Conservation (phyloP, 2,329 filamentous ascomycete genomes). For the Aspergillus puulaauensis region DNA sequence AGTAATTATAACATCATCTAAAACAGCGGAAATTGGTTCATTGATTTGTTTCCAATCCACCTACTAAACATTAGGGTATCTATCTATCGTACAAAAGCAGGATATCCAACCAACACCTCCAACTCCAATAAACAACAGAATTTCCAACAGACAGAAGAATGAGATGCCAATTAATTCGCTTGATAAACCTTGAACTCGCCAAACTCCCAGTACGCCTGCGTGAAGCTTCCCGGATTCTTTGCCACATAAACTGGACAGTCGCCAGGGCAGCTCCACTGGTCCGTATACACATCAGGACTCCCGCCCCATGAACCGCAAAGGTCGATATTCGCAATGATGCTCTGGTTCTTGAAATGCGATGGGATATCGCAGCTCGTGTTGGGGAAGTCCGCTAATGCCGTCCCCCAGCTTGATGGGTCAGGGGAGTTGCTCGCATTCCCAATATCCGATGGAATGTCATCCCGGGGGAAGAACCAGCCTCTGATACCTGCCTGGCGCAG, state of each 20-base stretch:
- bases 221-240: constrained; percentile 56
- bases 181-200: constrained; percentile 60
- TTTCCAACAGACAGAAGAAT: too few species aligned
- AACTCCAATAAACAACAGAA: too few species aligned
- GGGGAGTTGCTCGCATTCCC: constrained; percentile 43
- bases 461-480: constrained; percentile 60
- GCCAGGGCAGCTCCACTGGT: constrained; percentile 45
- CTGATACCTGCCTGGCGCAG: constrained; percentile 62
- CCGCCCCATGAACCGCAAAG: constrained; percentile 60
- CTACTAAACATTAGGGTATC: too few species aligned
- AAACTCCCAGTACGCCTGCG: constrained; percentile 66
- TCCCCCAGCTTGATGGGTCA: constrained; percentile 63
- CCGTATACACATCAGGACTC: constrained; percentile 29
- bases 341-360: constrained; percentile 63
- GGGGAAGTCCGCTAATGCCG: constrained; percentile 64
- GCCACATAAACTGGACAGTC: constrained; percentile 61
- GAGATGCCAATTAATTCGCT: constrained; percentile 13
- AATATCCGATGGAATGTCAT: constrained; percentile 51
- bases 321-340: constrained; percentile 66
- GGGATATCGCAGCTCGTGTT: constrained; percentile 60
- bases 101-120: too few species aligned
- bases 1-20: too few species aligned
- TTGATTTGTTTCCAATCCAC: too few species aligned
- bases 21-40: too few species aligned
- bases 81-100: too few species aligned